Percentiles rank a stretch among this genome's conserved stretches.
These are phyloP conservation scores for Metschnikowia baotianmanensis DNA, from an alignment of 805 yeast species.

Conservation along the genomic window DNA sequence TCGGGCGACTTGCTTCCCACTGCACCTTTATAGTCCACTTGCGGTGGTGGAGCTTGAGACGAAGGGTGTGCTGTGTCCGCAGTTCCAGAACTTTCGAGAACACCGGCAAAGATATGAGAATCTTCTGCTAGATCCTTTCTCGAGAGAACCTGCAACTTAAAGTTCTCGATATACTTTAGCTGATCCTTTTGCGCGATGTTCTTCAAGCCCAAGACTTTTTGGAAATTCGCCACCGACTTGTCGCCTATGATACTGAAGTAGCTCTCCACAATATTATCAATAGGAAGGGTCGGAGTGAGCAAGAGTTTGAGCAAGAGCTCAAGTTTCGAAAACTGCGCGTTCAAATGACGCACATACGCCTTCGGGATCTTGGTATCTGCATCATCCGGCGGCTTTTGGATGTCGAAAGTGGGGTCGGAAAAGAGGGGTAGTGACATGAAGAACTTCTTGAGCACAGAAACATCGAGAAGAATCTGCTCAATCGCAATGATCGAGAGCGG, in stretches of 20 bases:
- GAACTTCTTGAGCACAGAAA: constrained; percentile 58
- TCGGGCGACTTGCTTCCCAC: constrained; percentile 27
- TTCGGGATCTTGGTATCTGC: constrained; percentile 23
- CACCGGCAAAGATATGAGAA: constrained; percentile 29
- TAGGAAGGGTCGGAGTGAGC: constrained; percentile 61
- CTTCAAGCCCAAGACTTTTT: constrained; percentile 62
- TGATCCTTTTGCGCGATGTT: constrained; percentile 41
- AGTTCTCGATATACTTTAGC: constrained; percentile 34
- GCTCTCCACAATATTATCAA: constrained; percentile 56
- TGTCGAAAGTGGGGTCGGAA: constrained; percentile 39
- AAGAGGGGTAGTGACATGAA: constrained; percentile 45
- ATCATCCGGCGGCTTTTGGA: constrained; percentile 14
- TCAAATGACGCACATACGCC: constrained; percentile 43
- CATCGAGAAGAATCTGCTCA: constrained; percentile 78
- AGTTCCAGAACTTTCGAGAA: constrained; percentile 18
- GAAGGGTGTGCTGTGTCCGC: constrained; percentile 12
- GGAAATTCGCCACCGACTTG: constrained; percentile 57
- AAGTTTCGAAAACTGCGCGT: constrained; percentile 39
- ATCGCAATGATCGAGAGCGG: constrained; percentile 57
- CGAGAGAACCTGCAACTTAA: constrained; percentile 34
- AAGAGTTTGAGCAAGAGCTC: constrained; percentile 70
- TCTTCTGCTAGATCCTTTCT: constrained; percentile 27
- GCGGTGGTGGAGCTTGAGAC: constrained; percentile 16
- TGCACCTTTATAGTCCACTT: constrained; percentile 11
- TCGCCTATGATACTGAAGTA: constrained; percentile 71